Base-by-base conservation (phyloP, 768 basidiomycete species). In the Leccinum subgranulosum region DNA sequence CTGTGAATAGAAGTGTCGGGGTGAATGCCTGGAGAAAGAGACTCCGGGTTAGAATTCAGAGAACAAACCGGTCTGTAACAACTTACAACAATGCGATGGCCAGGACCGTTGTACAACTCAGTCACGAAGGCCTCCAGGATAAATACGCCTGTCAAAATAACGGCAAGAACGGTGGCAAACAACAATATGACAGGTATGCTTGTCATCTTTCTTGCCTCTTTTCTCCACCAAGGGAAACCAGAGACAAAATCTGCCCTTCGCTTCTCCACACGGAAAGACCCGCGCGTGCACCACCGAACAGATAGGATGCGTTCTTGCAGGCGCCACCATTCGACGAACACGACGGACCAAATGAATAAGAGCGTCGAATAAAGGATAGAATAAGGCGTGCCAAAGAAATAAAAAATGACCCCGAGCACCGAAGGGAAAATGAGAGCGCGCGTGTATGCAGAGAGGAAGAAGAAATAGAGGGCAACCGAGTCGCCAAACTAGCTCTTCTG, bases 271-370 rank as follows among this genome's bases (percentile, higher is more conserved):
- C 81, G 82, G 71, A 86, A 84, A 0, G 88, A 85, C 21, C 89
- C 90, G 27, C 84, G 83, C 0, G 89, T 91, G 4, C 90, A 88
- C 79, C 92, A 95, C 29, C 85, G 80, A 49, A 94, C 81, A 2
- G 92, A 84, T n/a, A 96, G 76, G 41, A 87, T 84, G 17, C 88
- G 84, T 72, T 98, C 92, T 57, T 84, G 84, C 36, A 97, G 81
- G 28, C 90, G 82, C 96, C 96, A 99, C 78, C 86, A 88, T 71
- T 98, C 94, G 59, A 95, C 88, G 65, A 95, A 96, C 19, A 81
- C 71, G 49, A 93, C 79, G 0, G 89, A 87, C 91, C 95, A 99
- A 3, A 94, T 54, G n/a, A 85, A 82, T 49, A 96, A 75, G 21
- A 90, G 73, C 53, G 81, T 73, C 0, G 92, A 92, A 70, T 94